phyloP scores from a whole-genome alignment of 352 stramenopile genomes.

The Globisporangium mamillatum region DNA sequence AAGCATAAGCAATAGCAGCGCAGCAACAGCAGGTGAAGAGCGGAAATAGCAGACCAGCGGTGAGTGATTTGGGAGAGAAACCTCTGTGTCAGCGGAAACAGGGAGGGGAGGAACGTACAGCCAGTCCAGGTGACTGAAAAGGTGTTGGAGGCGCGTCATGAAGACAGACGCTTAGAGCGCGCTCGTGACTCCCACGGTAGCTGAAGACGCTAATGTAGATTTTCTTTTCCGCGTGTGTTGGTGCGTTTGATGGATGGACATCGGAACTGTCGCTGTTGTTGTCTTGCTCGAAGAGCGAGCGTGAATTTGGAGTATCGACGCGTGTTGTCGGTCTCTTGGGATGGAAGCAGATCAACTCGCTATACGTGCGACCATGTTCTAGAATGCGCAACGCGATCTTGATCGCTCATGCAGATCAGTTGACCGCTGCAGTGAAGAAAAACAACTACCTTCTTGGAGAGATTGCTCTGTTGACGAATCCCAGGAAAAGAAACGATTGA shows the following conservation, averaged over 20 bases:
- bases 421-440: no score
- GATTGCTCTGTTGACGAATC: no score
- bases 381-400: not conserved
- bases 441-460: no score
- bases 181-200: not conserved
- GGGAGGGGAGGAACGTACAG: not conserved
- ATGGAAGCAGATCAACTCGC: not conserved
- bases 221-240: not conserved
- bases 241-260: not conserved
- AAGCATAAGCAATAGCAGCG: slow-evolving; percentile 40
- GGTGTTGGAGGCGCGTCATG: not conserved
- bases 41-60: not conserved
- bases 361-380: not conserved
- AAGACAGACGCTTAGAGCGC: not conserved
- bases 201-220: not conserved
- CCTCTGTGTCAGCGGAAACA: not conserved
- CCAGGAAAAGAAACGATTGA: no score
- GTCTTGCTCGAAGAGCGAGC: not conserved
- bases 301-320: not conserved
- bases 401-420: not conserved
- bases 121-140: not conserved
- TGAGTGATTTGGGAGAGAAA: not conserved
- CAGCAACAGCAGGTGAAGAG: not conserved
- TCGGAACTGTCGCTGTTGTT: not conserved
- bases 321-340: no score